phyloP scores from a whole-genome alignment of 2,329 filamentous ascomycete genomes.

The Fusarium pseudocircinatum region DNA sequence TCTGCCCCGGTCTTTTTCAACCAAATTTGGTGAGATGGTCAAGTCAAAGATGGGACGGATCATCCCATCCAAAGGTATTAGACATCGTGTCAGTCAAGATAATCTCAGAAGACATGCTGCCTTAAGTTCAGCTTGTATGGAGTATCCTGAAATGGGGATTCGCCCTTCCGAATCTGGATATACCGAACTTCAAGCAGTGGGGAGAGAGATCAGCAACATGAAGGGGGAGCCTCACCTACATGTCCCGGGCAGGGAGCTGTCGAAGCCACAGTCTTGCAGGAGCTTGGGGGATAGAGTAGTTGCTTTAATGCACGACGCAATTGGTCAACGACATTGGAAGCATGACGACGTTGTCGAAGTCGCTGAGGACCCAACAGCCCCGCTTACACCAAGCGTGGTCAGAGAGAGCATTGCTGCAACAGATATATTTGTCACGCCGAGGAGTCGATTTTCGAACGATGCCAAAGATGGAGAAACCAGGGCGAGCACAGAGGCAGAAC shows the following conservation, averaged over 20 bases:
- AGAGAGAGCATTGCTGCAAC: constrained; percentile 29
- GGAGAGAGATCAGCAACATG: constrained; percentile 33
- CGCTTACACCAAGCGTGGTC: constrained; percentile 23
- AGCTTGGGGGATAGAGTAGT: constrained; percentile 36
- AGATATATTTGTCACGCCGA: constrained; percentile 37
- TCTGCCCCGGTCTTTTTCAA: constrained; percentile 41
- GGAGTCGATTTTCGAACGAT: constrained; percentile 28
- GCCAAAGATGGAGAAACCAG: background rate
- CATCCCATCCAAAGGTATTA: constrained; percentile 1
- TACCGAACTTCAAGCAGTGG: constrained; percentile 33
- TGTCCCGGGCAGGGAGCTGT: background rate
- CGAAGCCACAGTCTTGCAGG: constrained; percentile 15
- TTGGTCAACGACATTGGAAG: constrained; percentile 5
- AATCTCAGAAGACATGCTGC: background rate
- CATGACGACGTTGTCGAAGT: background rate
- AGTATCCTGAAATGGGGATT: constrained; percentile 41
- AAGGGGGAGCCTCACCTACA: constrained; percentile 6
- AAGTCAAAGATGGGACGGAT: constrained; percentile 32
- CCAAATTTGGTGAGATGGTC: constrained; percentile 44
- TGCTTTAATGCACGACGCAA: constrained; percentile 25
- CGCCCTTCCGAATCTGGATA: constrained; percentile 35
- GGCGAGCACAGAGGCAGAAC: background rate
- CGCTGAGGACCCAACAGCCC: background rate
- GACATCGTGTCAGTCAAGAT: background rate
- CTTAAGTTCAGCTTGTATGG: constrained; percentile 13